These are phyloP conservation scores for Setaria viridis DNA, from an alignment of 202 grass and related monocot genomes.

Conservation along the genomic window DNA sequence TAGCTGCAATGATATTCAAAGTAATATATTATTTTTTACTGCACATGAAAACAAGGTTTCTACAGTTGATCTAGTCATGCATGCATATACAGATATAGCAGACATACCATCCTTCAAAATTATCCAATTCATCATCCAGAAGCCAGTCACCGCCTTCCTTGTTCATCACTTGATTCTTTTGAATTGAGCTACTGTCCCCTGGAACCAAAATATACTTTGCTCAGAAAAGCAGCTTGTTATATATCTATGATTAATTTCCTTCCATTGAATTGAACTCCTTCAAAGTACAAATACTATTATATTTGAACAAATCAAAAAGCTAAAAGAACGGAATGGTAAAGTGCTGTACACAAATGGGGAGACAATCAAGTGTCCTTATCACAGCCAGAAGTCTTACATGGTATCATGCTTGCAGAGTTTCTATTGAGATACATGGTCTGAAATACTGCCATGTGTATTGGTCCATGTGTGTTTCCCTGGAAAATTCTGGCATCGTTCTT, in stretches of 20 bases:
- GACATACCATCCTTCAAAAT: constrained; percentile 20
- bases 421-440: constrained; percentile 48
- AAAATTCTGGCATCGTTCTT: constrained; percentile 2
- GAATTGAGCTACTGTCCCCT: constrained; percentile 32
- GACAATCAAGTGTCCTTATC: neutral
- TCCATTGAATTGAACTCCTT: neutral
- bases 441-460: constrained; percentile 42
- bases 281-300: neutral
- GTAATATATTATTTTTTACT: constrained; percentile 1
- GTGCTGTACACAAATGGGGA: too few relatives aligned
- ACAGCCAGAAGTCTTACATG: constrained; percentile 44
- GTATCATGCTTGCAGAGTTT: constrained; percentile 36
- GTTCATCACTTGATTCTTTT: constrained; percentile 3
- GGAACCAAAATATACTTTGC: neutral
- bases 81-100: neutral
- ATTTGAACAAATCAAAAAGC: constrained; percentile 4
- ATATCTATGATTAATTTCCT: neutral
- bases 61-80: neutral
- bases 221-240: neutral
- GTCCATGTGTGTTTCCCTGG: neutral
- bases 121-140: constrained; percentile 37
- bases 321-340: neutral
- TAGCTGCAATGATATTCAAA: constrained; percentile 33
- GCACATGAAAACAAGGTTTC: neutral
- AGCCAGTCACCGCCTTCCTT: constrained; percentile 38